Conservation (phyloP, 176 grass and related monocot genomes). For the Oropetium thomaeum region DNA sequence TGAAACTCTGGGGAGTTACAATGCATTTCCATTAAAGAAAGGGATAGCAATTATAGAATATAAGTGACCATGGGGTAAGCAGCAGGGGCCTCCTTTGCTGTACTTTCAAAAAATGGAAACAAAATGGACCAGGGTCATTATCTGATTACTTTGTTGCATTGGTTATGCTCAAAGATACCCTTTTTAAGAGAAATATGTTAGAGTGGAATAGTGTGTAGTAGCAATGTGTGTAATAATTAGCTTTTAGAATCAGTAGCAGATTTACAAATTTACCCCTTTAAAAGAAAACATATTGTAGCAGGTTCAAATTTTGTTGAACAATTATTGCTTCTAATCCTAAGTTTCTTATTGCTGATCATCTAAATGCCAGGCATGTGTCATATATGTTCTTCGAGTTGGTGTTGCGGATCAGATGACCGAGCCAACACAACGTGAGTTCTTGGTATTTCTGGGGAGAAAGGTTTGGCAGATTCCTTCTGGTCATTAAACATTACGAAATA, state of each 20-base stretch:
- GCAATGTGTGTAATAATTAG: neutral
- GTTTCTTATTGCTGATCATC: conserved; percentile 40
- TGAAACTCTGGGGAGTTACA: neutral
- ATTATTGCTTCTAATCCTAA: neutral
- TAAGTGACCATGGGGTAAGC: no score
- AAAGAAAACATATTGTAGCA: conserved; percentile 22
- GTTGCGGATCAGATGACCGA: conserved; percentile 91
- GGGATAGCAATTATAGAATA: neutral
- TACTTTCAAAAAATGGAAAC: no score
- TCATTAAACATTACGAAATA: neutral
- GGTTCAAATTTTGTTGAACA: conserved; percentile 26
- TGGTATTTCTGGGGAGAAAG: conserved; percentile 91
- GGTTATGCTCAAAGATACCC: neutral
- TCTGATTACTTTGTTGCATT: neutral
- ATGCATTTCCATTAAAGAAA: neutral
- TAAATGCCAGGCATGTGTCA: conserved; percentile 77
- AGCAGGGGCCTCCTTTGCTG: no score
- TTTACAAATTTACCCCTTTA: conserved; percentile 22
- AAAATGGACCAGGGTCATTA: neutral
- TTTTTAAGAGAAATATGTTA: neutral
- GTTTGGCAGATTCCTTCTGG: conserved; percentile 43
- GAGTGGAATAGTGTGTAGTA: neutral
- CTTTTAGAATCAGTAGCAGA: neutral
- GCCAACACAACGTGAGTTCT: conserved; percentile 73
- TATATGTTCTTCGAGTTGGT: conserved; percentile 93